Evolutionary conservation across 148 eudicot genomes (phyloP).

Genomic region (Cornus controversa): DNA sequence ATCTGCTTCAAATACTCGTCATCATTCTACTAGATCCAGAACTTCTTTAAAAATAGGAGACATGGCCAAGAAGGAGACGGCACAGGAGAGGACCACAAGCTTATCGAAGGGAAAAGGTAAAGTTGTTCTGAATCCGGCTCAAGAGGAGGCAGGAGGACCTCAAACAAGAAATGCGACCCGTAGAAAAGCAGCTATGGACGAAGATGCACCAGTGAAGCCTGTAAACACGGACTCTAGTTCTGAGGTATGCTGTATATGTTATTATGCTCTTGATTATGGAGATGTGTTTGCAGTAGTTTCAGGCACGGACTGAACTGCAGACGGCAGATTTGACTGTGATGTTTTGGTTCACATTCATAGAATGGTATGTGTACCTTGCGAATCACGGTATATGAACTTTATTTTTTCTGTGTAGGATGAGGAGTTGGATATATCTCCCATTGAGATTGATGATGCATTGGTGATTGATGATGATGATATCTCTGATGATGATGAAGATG

Average conservation of each 20-base stretch:
- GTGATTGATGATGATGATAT: slow-evolving; percentile 93
- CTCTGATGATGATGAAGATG: slow-evolving; percentile 93
- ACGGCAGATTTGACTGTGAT: neutral
- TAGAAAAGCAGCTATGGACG: slow-evolving; percentile 71
- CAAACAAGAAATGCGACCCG: slow-evolving; percentile 90
- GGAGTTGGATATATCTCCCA: slow-evolving; percentile 82
- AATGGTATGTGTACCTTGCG: neutral
- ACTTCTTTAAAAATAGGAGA: slow-evolving; percentile 69
- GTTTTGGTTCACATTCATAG: neutral
- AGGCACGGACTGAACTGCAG: neutral
- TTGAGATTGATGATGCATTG: slow-evolving; percentile 86
- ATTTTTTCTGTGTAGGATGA: slow-evolving; percentile 65
- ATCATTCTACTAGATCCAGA: slow-evolving; percentile 80
- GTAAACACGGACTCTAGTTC: slow-evolving; percentile 70
- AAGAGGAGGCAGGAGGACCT: slow-evolving; percentile 73
- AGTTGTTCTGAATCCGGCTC: slow-evolving; percentile 69
- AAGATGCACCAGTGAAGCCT: slow-evolving; percentile 74
- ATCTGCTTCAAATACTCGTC: slow-evolving; percentile 54
- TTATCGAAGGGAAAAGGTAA: slow-evolving; percentile 88
- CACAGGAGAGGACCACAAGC: slow-evolving; percentile 60
- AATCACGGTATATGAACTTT: slow-evolving; percentile 1
- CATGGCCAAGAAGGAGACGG: slow-evolving; percentile 43
- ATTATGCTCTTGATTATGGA: slow-evolving; percentile 3
- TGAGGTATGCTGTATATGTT: slow-evolving; percentile 54
- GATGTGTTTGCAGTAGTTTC: neutral